Conservation (phyloP, 2,329 filamentous ascomycete genomes). For the Drechslerella coelobrocha region DNA sequence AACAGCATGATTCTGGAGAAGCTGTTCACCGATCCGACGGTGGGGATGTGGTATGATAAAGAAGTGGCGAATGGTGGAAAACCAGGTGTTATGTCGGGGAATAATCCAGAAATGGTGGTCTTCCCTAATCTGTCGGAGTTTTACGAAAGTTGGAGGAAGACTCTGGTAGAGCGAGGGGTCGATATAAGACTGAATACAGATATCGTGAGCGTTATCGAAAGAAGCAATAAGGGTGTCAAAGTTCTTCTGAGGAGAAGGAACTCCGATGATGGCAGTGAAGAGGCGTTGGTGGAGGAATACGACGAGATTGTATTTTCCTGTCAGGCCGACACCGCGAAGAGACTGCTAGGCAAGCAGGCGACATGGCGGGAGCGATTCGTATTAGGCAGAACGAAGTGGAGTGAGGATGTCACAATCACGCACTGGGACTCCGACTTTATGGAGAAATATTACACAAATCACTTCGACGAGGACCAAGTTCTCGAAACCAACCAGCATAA, state of each 20-base stretch:
- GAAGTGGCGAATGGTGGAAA: slow-evolving; percentile 51
- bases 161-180: slow-evolving; percentile 65
- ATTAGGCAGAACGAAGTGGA: slow-evolving; percentile 73
- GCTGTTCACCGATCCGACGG: slow-evolving; percentile 63
- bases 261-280: slow-evolving; percentile 23
- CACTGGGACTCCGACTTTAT: slow-evolving; percentile 72
- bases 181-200: slow-evolving; percentile 66
- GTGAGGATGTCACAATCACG: slow-evolving; percentile 74
- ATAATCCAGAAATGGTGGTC: slow-evolving; percentile 70
- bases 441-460: slow-evolving; percentile 71
- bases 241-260: slow-evolving; percentile 61
- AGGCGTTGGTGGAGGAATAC: slow-evolving; percentile 61
- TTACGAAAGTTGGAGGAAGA: slow-evolving; percentile 67
- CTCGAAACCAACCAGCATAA: slow-evolving; percentile 57
- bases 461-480: slow-evolving; percentile 63
- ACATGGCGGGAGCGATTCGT: slow-evolving; percentile 70
- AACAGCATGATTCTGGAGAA: slow-evolving; percentile 71
- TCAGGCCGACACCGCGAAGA: slow-evolving; percentile 69
- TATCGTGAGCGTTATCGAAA: slow-evolving; percentile 63
- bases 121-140: slow-evolving; percentile 70
- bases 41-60: slow-evolving; percentile 66
- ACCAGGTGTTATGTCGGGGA: slow-evolving; percentile 57
- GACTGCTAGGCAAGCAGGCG: slow-evolving; percentile 66
- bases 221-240: slow-evolving; percentile 64
- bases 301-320: slow-evolving; percentile 73